Conservation (phyloP, 2,329 filamentous ascomycete species). For the Diaporthe amygdali region DNA sequence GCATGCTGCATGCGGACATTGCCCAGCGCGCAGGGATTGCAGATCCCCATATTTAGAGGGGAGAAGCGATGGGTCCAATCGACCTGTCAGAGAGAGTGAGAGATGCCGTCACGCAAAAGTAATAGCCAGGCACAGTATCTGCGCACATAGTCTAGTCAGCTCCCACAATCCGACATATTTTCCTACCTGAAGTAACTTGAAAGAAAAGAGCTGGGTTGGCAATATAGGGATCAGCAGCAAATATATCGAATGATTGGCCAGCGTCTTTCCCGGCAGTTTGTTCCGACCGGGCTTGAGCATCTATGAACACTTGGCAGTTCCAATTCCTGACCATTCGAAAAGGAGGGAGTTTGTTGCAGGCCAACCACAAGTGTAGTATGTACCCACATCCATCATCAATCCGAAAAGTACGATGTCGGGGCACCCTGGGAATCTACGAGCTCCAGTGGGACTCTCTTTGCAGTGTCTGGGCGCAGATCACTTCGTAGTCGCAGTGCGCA, state of each 20-base stretch:
- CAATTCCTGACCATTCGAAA: background rate
- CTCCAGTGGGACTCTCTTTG: background rate
- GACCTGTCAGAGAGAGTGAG: background rate
- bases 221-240: background rate
- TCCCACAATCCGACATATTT: too few species aligned
- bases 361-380: background rate
- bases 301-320: background rate
- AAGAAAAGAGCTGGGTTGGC: background rate
- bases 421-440: background rate
- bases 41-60: background rate
- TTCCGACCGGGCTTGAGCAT: background rate
- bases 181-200: background rate
- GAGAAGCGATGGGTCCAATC: background rate
- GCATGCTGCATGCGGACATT: background rate
- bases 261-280: background rate
- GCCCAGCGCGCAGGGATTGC: background rate
- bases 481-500: background rate
- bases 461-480: background rate
- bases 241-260: too few species aligned
- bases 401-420: background rate
- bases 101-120: background rate
- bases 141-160: too few species aligned
- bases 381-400: background rate
- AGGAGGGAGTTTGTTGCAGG: background rate
- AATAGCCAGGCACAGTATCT: background rate